A percentile compares a stretch with the other conserved stretches of the same genome.
These are phyloP conservation scores for Phyllostachys edulis DNA, from an alignment of 176 grass and related monocot genomes.

Conservation along the genomic window DNA sequence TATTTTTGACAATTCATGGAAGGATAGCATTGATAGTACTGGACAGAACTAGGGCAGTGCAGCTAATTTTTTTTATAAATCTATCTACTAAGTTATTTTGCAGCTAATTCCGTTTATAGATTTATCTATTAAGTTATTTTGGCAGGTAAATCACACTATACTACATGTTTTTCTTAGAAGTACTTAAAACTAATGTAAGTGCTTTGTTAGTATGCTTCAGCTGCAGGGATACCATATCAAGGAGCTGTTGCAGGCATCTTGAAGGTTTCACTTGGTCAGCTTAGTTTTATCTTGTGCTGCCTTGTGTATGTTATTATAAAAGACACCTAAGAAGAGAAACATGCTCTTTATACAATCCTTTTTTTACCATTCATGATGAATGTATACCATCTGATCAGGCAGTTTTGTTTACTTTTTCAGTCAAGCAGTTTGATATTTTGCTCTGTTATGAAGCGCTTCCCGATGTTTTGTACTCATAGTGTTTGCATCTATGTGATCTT, in stretches of 20 bases:
- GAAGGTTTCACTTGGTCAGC: constrained; percentile 36
- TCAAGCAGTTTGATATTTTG: neutral
- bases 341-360: neutral
- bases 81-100: neutral
- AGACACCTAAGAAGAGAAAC: neutral
- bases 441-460: neutral
- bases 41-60: neutral
- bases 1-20: neutral
- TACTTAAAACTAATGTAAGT: constrained; percentile 20
- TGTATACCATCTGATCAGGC: neutral
- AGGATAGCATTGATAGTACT: neutral
- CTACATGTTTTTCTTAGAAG: neutral
- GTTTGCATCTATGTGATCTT: neutral
- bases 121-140: neutral
- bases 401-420: neutral
- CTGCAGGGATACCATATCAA: constrained; percentile 86
- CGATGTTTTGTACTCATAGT: neutral
- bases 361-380: constrained; percentile 2
- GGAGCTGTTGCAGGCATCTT: constrained; percentile 75
- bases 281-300: neutral
- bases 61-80: neutral
- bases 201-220: constrained; percentile 40
- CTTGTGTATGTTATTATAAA: constrained; percentile 14
- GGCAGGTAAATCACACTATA: neutral
- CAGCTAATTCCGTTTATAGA: neutral